Conservation (phyloP, 768 basidiomycete genomes). For the Cubamyces lactineus region DNA sequence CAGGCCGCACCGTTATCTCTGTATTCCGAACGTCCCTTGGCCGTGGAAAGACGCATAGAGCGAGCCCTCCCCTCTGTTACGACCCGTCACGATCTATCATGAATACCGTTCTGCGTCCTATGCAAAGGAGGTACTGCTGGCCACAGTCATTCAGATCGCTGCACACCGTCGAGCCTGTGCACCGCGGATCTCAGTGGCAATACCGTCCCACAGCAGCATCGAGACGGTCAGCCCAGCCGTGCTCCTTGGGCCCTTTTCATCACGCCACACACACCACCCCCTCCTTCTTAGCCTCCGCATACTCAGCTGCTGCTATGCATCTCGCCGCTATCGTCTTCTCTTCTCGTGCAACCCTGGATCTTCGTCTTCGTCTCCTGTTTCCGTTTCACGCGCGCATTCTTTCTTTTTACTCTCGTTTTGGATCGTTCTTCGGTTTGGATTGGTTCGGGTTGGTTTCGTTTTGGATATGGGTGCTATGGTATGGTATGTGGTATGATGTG, state of each 20-base stretch:
- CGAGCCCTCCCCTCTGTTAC: not conserved
- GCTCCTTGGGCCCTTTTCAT: not conserved
- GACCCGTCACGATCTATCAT: constrained; percentile 10
- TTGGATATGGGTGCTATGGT: not conserved
- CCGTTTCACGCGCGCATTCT: not conserved
- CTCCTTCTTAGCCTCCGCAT: too few species aligned
- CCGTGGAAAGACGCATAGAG: too few species aligned
- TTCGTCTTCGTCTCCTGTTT: not conserved
- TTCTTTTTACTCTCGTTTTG: not conserved
- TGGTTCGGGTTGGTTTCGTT: not conserved
- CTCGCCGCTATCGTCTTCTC: not conserved
- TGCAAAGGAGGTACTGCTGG: not conserved
- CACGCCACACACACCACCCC: too few species aligned
- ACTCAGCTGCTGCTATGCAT: not conserved
- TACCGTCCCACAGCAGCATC: too few species aligned
- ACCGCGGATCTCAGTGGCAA: too few species aligned
- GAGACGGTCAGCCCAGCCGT: not conserved
- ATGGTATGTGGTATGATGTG: not conserved
- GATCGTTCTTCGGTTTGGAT: not conserved
- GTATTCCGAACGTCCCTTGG: not conserved
- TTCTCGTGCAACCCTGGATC: not conserved
- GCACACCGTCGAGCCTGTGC: not conserved
- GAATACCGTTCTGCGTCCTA: not conserved
- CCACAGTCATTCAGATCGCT: not conserved
- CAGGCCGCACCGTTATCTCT: not conserved